Percentiles rank a stretch among this genome's conserved stretches.
Evolutionary conservation across 805 yeast species (phyloP).

Genomic region (Lachancea fermentati): DNA sequence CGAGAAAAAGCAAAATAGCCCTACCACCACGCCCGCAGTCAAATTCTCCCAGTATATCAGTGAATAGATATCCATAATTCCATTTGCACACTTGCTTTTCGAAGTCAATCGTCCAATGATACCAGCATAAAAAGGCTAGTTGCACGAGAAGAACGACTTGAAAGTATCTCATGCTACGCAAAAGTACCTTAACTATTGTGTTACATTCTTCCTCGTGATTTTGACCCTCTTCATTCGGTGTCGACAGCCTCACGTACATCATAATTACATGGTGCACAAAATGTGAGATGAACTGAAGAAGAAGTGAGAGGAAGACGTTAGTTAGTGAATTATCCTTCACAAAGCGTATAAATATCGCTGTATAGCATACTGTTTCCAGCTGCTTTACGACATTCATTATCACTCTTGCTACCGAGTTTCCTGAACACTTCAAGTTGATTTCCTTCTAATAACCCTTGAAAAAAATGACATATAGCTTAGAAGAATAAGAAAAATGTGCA

Average conservation of each 20-base stretch:
- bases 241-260: conserved; percentile 7
- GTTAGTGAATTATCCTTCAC: conserved; percentile 19
- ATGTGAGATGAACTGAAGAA: conserved; percentile 7
- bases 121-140: conserved; percentile 10
- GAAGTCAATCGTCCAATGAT: conserved; percentile 14
- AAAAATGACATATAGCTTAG: neutral
- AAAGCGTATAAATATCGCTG: conserved; percentile 18
- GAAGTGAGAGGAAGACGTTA: conserved; percentile 15
- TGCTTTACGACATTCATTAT: conserved; percentile 2
- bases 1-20: conserved; percentile 15
- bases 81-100: conserved; percentile 13
- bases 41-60: conserved; percentile 17
- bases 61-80: conserved; percentile 12
- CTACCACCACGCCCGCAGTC: conserved; percentile 15
- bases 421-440: no score
- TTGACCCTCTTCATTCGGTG: conserved; percentile 4
- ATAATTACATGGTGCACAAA: conserved; percentile 4
- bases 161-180: conserved; percentile 14
- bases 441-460: neutral
- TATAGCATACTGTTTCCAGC: conserved; percentile 11
- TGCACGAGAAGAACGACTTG: conserved; percentile 15
- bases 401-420: conserved; percentile 1
- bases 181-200: conserved; percentile 11
- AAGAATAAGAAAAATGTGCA: neutral
- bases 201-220: conserved; percentile 8